These are phyloP conservation scores for Grigorovia transvaalensis DNA, from an alignment of 805 yeast species.

Conservation along the genomic window DNA sequence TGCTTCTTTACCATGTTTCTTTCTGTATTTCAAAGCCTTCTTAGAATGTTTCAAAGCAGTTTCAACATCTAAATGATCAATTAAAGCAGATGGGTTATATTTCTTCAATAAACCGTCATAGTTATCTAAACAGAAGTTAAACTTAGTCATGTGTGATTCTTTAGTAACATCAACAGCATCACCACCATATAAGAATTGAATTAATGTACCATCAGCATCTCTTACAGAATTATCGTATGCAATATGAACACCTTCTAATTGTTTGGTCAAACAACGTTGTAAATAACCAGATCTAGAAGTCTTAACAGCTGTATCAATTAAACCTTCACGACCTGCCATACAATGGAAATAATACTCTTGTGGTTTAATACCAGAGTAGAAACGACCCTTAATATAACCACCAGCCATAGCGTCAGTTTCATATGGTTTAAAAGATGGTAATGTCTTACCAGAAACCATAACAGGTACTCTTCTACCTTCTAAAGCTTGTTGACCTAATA, in stretches of 20 bases:
- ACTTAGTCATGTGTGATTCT: constrained; percentile 89
- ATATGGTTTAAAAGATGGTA: constrained; percentile 92
- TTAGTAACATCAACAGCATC: constrained; percentile 91
- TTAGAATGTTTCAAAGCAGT: constrained; percentile 71
- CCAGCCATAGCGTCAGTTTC: constrained; percentile 98
- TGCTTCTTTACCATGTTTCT: constrained; percentile 51
- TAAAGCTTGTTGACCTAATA: constrained; percentile 95
- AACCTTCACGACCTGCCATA: constrained; percentile 99
- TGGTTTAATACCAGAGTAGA: constrained; percentile 95
- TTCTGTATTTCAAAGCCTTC: constrained; percentile 63
- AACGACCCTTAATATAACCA: constrained; percentile 93
- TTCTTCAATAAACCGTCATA: constrained; percentile 76
- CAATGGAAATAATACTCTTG: constrained; percentile 99
- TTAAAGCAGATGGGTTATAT: constrained; percentile 70
- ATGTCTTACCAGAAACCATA: constrained; percentile 95
- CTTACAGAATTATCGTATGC: constrained; percentile 92
- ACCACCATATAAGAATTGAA: constrained; percentile 96
- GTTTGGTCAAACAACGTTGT: constrained; percentile 97
- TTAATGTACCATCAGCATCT: constrained; percentile 86
- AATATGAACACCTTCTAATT: constrained; percentile 92
- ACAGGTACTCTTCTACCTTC: constrained; percentile 99
- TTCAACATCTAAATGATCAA: constrained; percentile 72
- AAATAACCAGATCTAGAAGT: constrained; percentile 96
- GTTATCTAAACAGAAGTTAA: constrained; percentile 86
- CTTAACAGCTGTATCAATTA: constrained; percentile 98